Evolutionary conservation across 345 rosid species (phyloP), one percentile per base, ranked within the genome.

Genomic region (Brassica rapa): DNA sequence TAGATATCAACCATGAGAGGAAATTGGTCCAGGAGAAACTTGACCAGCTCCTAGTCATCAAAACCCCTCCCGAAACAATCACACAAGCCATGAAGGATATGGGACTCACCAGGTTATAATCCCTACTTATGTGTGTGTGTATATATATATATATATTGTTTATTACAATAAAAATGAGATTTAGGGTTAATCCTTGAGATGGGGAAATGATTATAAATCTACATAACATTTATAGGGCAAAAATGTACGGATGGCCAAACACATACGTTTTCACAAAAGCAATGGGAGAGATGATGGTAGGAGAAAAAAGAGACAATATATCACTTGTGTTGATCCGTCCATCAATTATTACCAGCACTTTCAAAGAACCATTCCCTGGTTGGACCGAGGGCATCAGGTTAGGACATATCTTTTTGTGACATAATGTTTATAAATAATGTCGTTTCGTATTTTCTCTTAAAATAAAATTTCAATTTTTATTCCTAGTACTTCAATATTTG

Each of bases 311-410:
- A 41, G 90, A 73, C 12, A 77, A 86, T 16, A 68, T 80, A 9
- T 75, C 88, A 7, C 79, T 87, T 8, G 86, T 81, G 15, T 19
- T 83, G 2, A 41, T 84, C 33, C 86, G 90, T 33, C 88, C 90
- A 1, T 76, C 84, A 25, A 83, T 86, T 11, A 81, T 87, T 25
- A 83, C 83, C 0, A 82, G 88, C 80, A 87, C 90, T 8, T 86
- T 68, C 63, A 84, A 76, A 65, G 90, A 87, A 61, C 88, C 90
- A n/a, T 87, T 86, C 49, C 90, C 86, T 8, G 88, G 90, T 35
- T 87, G 88, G 90, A 83, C 84, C 59, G 87, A 87, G 60, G 87
- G 90, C 19, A 81, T 78, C n/a, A 86, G 87, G 90, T 82, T 61
- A 8, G 12, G 23, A 8, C 41, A 63, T 32, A 23, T 21, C 30